Evolutionary conservation across 768 basidiomycete species (phyloP), one percentile per base, ranked within the genome.

Genomic region (Boletus insuetus): DNA sequence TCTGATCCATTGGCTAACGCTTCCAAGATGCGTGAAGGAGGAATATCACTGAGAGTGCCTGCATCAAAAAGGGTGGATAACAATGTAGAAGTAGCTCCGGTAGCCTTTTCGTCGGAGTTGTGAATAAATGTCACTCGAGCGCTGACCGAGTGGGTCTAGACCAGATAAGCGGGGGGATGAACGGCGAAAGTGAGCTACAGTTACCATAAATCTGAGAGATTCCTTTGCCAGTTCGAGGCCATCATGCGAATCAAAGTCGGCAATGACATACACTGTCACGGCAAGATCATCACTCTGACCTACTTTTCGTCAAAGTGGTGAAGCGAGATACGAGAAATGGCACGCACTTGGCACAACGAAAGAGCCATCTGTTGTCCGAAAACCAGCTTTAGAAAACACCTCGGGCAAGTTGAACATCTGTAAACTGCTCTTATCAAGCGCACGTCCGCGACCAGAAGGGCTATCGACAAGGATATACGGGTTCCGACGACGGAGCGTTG

Each of bases 91-190:
- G 69, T 64, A 12, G 64, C 5, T 8, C 60, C 56, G 6, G 51
- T 41, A 2, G 40, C 24, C 40, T 49, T 53, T 1, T 54, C 51
- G 9, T 71, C 56, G 1, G 92, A 86, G 55, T 89, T 86, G 68
- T 94, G 91, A 32, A 95, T 73, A 68, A 95, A 89, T 0, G 85
- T 77, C n/a, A 92, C 49, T 31, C 94, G 85, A 9, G 80, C 77
- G 38, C 68, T 75, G 3, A 79, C 75, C 2, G 75, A 74, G 3
- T 69, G 56, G 8, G 71, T 72, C 85, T 88, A 61, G 31, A 45
- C 32, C 40, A 37, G 35, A 48, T 60, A 22, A 59, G 20, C 20
- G 26, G 29, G 14, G 16, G 6, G 13, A n/a, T 41, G 9, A n/a
- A 48, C 20, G 13, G 38, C 24, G 8, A 37, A 45, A 16, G 55